Conservation (phyloP, 108 stramenopile species). For the Aurantiochytrium sp. region DNA sequence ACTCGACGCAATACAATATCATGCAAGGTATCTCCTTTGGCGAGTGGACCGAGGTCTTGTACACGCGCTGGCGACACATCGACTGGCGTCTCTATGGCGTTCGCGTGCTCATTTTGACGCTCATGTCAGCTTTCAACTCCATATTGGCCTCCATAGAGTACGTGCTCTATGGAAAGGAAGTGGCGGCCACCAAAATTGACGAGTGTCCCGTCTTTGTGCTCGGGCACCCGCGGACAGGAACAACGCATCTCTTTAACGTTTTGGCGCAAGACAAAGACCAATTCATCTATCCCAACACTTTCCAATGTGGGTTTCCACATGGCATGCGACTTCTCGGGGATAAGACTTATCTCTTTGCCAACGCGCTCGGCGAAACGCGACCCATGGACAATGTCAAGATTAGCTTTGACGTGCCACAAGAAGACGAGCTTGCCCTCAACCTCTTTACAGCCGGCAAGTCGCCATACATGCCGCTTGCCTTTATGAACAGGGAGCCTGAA, state of each 20-base stretch:
- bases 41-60: background rate
- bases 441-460: background rate
- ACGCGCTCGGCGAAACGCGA: background rate
- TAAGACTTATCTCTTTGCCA: background rate
- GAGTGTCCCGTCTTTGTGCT: background rate
- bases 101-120: background rate
- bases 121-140: background rate
- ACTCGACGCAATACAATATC: background rate
- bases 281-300: background rate
- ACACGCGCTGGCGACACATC: background rate
- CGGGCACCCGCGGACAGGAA: conserved; percentile 2
- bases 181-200: background rate
- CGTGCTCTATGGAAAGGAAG: background rate
- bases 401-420: background rate
- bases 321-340: background rate
- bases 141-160: background rate
- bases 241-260: background rate
- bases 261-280: background rate
- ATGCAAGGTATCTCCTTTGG: background rate
- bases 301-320: background rate
- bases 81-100: background rate
- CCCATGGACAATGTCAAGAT: conserved; percentile 16
- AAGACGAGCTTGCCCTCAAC: conserved; percentile 10
- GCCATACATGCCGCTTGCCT: background rate
- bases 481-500: background rate